Conservation (phyloP, 75 land plant species). For the Cryptomeria japonica region DNA sequence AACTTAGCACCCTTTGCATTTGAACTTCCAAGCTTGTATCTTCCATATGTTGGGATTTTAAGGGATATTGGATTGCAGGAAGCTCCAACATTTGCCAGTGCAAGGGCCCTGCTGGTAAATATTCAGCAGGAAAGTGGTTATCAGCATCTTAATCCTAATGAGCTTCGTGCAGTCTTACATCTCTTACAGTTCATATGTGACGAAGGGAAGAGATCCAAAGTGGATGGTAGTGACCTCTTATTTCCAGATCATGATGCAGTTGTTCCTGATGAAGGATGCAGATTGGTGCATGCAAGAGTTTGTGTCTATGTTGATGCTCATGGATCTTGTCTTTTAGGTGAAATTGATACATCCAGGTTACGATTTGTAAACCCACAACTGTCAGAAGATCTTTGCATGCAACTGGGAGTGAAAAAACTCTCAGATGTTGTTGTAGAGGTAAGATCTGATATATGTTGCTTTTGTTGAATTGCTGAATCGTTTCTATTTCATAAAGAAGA, state of each 20-base stretch:
- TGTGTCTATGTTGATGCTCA: constrained; percentile 87
- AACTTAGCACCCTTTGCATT: constrained; percentile 91
- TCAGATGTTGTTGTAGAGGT: constrained; percentile 93
- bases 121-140: constrained; percentile 80
- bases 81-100: constrained; percentile 50
- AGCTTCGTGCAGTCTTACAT: constrained; percentile 84
- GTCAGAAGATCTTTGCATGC: constrained; percentile 50
- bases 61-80: constrained; percentile 86
- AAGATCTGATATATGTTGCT: constrained; percentile 7
- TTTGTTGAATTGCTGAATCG: neutral
- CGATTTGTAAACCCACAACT: constrained; percentile 85
- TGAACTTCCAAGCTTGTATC: constrained; percentile 77
- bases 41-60: constrained; percentile 80
- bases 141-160: constrained; percentile 94
- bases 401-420: constrained; percentile 81
- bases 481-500: neutral
- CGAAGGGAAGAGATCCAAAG: constrained; percentile 15
- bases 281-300: constrained; percentile 85
- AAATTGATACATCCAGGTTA: constrained; percentile 76
- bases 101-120: constrained; percentile 57
- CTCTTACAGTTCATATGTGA: constrained; percentile 74
- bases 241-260: constrained; percentile 47
- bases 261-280: constrained; percentile 89
- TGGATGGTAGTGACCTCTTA: constrained; percentile 25
- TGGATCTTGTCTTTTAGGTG: constrained; percentile 62